Base-by-base conservation (phyloP, 2,329 filamentous ascomycete species). In the Hypoxylon sp. region DNA sequence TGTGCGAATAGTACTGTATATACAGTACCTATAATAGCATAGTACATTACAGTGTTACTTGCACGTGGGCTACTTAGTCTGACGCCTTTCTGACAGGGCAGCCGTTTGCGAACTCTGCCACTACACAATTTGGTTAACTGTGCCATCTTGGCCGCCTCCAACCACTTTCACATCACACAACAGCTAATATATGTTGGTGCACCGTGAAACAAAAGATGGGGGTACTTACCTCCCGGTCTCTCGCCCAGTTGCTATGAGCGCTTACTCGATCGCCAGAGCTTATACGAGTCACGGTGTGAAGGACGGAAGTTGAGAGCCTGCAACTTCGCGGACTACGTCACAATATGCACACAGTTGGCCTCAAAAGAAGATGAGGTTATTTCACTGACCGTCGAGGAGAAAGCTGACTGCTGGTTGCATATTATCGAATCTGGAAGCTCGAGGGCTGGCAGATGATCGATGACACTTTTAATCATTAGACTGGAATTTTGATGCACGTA, bases 251-350 rank as follows among this genome's bases (percentile, higher is more conserved):
- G 42, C 22, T 46, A 28, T 46, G 14, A 46, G 42, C 12, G 2
- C 16, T 14, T n/a, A 28, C n/a, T 2, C 18, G 48, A 53, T 48
- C 40, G 48, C 16, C 16, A 46, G 30, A 32, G 50, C 45, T 50
- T 46, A 33, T 24, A 20, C 24, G 12, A 24, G 26, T n/a, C n/a
- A n/a, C n/a, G n/a, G 28, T 24, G n/a, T 14, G 5, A 6, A 26
- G 24, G 16, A 11, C 8, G 7, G 7, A 11, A 18, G 16, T 20
- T 18, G 9, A 40, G 36, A 18, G 3, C 8, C n/a, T 9, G 9
- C 11, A 16, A 18, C 16, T 18, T 40, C 12, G 16, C 16, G 16
- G 11, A 18, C 6, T 40, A 9, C 9, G 9, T 20, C 16, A 4
- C 8, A 4, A 9, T 32, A 32, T 9, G 12, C 36, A 40, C 16